Evolutionary conservation across 2,329 filamentous ascomycete genomes (phyloP), one percentile per base, ranked within the genome.

Genomic region (Lachnellula cervina): DNA sequence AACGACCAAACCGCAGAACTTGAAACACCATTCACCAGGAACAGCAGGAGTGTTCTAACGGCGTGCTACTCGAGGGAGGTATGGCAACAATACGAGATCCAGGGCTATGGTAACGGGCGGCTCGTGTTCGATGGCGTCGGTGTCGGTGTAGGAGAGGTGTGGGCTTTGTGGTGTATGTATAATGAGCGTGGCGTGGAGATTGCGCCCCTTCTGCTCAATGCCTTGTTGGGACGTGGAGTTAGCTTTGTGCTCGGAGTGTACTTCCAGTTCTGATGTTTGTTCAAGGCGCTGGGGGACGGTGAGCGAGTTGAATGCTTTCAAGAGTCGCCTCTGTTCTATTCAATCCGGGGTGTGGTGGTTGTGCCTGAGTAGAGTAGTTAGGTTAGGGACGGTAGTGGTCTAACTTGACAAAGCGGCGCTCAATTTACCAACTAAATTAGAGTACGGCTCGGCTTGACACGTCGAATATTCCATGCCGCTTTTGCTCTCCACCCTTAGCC

Each of bases 11-110:
- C 54, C 59, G 64, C 64, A 64, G 62, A 52, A 64, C 58, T 56
- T 68, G 66, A 68, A 68, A 68, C 66, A 61, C 44, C 52, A 56
- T 61, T 50, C 44, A 57, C 57, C 61, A 57, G 58, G 56, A 60
- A 60, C 52, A 60, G 59, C 40, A 51, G 55, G 55, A 51, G 42
- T 32, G 44, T 53, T 57, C 38, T 49, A 53, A 55, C 49, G 49
- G 54, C 43, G 44, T 58, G 50, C 21, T 58, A 52, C 46, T 51
- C 42, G 44, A 44, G 47, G 34, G n/a, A 21, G 47, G 49, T 54
- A 54, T 62, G 25, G 51, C 51, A 59, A 58, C 48, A 58, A 62
- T 61, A 60, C 56, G 57, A 60, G 58, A 49, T 38, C 54, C 38
- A 51, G 45, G 49, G 50, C 40, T 38, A 40, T 19, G 49, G 17